These are phyloP conservation scores for Suillus sp. DNA, from an alignment of 768 basidiomycete genomes.

Conservation along the genomic window DNA sequence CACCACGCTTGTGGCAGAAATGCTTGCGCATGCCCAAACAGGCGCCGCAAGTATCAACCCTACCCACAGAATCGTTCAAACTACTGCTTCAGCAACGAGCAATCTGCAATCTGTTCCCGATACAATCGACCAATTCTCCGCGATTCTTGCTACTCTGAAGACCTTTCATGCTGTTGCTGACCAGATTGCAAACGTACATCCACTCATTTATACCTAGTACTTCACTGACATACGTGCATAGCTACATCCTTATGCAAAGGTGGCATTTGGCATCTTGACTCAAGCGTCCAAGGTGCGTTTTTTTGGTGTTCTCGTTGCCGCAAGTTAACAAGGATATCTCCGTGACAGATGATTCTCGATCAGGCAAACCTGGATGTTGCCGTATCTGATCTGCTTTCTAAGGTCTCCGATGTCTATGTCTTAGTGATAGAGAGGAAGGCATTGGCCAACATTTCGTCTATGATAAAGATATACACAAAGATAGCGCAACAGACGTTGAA, in stretches of 20 bases:
- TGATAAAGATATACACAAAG: background rate
- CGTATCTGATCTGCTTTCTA: background rate
- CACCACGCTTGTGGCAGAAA: background rate
- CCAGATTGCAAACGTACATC: background rate
- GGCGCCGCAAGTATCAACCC: too few relatives aligned
- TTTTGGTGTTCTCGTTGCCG: too few relatives aligned
- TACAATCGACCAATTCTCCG: background rate
- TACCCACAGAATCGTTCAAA: too few relatives aligned
- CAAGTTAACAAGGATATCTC: too few relatives aligned
- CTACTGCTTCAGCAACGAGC: background rate
- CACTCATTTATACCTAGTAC: background rate
- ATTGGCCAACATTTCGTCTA: background rate
- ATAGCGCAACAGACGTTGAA: constrained; percentile 24
- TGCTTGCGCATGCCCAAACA: background rate
- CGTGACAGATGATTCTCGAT: background rate
- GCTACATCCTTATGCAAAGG: background rate
- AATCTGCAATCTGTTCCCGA: background rate
- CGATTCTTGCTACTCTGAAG: background rate
- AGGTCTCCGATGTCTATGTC: background rate
- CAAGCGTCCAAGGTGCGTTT: background rate
- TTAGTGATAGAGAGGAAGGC: constrained; percentile 6
- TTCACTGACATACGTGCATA: background rate
- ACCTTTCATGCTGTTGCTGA: too few relatives aligned
- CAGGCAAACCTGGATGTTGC: background rate
- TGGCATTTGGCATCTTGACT: background rate